phyloP scores from a whole-genome alignment of 2,329 filamentous ascomycete genomes.

The Epichloe brachyelytri region DNA sequence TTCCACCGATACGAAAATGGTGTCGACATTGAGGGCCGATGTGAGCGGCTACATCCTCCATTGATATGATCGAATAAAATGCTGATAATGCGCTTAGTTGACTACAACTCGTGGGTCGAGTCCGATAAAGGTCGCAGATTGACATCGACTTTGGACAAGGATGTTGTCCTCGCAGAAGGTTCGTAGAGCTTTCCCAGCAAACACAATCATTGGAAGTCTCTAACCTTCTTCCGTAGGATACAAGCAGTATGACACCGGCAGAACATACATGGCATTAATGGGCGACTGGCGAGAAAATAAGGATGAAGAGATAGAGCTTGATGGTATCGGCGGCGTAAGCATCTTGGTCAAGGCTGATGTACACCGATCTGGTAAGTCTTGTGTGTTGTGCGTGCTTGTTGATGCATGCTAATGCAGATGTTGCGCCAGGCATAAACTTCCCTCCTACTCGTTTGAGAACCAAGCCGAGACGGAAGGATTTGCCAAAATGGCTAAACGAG shows the following conservation, averaged over 20 bases:
- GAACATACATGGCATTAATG: constrained; percentile 79
- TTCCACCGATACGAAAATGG: constrained; percentile 80
- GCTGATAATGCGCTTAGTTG: constrained; percentile 44
- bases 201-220: background rate
- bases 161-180: constrained; percentile 83
- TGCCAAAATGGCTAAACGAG: constrained; percentile 95
- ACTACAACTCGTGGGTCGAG: constrained; percentile 99
- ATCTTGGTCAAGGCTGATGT: constrained; percentile 97
- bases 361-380: constrained; percentile 67
- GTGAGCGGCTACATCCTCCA: constrained; percentile 37
- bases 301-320: constrained; percentile 81
- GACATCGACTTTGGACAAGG: constrained; percentile 58
- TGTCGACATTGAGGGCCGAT: constrained; percentile 85
- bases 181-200: constrained; percentile 8
- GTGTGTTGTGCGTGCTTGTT: background rate
- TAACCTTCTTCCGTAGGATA: constrained; percentile 49
- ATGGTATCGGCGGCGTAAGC: constrained; percentile 93
- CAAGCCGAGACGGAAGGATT: constrained; percentile 98
- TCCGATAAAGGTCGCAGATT: constrained; percentile 72
- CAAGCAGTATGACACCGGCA: constrained; percentile 81
- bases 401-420: constrained; percentile 12
- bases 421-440: constrained; percentile 78
- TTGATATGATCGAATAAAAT: background rate
- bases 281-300: constrained; percentile 89
- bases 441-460: constrained; percentile 92